Percentiles rank a stretch among this genome's conserved stretches.
Evolutionary conservation across 1,284 basidiomycete species (phyloP).

Genomic region (Ganoderma sp.): DNA sequence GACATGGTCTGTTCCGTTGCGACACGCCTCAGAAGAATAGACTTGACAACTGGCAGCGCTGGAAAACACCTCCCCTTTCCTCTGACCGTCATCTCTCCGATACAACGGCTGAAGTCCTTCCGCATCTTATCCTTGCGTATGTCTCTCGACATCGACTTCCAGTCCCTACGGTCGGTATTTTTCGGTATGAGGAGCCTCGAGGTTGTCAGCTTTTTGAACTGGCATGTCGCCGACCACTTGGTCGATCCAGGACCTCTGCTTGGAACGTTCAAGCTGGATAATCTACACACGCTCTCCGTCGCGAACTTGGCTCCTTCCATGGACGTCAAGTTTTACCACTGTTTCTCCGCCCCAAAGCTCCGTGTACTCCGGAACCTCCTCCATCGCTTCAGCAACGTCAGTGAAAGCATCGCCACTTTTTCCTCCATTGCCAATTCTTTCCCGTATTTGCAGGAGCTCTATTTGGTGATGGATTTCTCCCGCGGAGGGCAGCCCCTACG

Average conservation of each 20-base stretch:
- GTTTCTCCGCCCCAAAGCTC: background rate
- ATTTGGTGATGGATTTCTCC: background rate
- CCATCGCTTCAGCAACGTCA: background rate
- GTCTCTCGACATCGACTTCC: background rate
- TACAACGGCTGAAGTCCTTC: background rate
- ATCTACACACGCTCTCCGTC: background rate
- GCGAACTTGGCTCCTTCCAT: background rate
- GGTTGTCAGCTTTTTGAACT: background rate
- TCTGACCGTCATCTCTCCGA: background rate
- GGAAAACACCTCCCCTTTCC: background rate
- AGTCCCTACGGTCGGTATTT: background rate
- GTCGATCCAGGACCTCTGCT: background rate
- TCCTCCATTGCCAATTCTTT: background rate
- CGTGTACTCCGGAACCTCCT: background rate
- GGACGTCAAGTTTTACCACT: background rate
- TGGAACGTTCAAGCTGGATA: background rate
- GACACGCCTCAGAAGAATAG: background rate
- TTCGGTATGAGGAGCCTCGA: background rate
- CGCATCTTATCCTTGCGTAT: background rate
- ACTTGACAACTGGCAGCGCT: background rate
- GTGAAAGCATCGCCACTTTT: background rate
- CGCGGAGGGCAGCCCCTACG: no score
- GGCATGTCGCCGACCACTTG: background rate
- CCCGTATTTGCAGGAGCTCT: background rate
- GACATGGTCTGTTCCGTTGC: slow-evolving; percentile 4